phyloP scores from a whole-genome alignment of 108 stramenopile genomes.

The Chaetoceros tenuissimus region DNA sequence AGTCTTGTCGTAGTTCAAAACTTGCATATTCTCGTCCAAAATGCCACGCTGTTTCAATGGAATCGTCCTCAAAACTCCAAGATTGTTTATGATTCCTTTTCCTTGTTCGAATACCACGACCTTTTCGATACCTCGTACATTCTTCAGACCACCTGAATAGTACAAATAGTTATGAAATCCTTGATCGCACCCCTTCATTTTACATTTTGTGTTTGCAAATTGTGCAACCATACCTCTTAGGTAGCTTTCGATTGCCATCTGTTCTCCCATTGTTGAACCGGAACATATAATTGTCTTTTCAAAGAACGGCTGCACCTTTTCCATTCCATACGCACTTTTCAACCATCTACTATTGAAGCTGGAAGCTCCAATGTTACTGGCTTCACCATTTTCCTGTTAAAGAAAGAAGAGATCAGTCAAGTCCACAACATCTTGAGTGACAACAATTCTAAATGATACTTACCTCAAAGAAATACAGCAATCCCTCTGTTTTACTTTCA shows the following conservation, averaged over 20 bases:
- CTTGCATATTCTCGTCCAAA: slow-evolving; percentile 6
- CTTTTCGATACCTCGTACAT: slow-evolving; percentile 21
- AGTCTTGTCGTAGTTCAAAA: slow-evolving; percentile 66
- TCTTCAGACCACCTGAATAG: slow-evolving; percentile 30
- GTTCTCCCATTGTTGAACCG: slow-evolving; percentile 50
- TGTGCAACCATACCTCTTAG: slow-evolving; percentile 43
- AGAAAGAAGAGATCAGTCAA: not conserved
- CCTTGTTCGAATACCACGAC: slow-evolving; percentile 50
- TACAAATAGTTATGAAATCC: slow-evolving; percentile 59
- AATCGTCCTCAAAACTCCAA: slow-evolving; percentile 37
- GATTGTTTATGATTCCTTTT: slow-evolving; percentile 44
- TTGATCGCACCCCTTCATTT: slow-evolving; percentile 50
- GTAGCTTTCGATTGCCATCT: slow-evolving; percentile 43
- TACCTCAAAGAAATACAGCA: slow-evolving; percentile 18
- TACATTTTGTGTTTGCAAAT: slow-evolving; percentile 36
- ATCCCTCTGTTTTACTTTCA: slow-evolving; percentile 7
- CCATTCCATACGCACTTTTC: slow-evolving; percentile 33
- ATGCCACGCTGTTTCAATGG: slow-evolving; percentile 23
- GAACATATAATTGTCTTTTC: slow-evolving; percentile 50
- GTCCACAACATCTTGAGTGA: not conserved
- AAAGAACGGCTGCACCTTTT: slow-evolving; percentile 10
- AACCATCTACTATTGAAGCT: slow-evolving; percentile 43
- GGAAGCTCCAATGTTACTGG: slow-evolving; percentile 34
- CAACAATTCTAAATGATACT: slow-evolving; percentile 1
- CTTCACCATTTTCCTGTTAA: slow-evolving; percentile 35